Evolutionary conservation across 129 eudicot species (phyloP).

Genomic region (Artemisia annua): DNA sequence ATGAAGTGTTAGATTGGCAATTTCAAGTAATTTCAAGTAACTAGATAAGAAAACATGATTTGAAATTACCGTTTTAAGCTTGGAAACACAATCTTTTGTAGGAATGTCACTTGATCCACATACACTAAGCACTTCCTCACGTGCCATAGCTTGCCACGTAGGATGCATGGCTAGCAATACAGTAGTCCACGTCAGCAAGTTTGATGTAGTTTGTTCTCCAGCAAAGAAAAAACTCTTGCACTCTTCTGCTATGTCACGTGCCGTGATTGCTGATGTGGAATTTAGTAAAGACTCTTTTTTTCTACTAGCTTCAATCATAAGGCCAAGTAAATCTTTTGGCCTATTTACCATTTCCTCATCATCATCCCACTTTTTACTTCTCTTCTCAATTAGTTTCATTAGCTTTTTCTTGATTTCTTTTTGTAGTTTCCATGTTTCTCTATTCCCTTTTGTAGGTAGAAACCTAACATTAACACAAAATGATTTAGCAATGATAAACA

Average conservation of each 20-base stretch:
- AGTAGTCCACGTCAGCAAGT: slow-evolving; percentile 92
- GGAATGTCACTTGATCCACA: slow-evolving; percentile 86
- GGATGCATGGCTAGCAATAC: slow-evolving; percentile 94
- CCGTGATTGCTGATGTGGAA: slow-evolving; percentile 42
- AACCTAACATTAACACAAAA: slow-evolving; percentile 42
- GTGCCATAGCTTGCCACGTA: slow-evolving; percentile 87
- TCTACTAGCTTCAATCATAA: slow-evolving; percentile 77
- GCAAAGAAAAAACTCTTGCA: slow-evolving; percentile 92
- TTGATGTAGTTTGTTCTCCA: slow-evolving; percentile 89
- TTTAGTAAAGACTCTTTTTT: slow-evolving; percentile 33
- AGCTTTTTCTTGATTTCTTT: slow-evolving; percentile 73
- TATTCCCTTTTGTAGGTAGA: slow-evolving; percentile 76
- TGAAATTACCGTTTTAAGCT: slow-evolving; percentile 70
- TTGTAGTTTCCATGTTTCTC: slow-evolving; percentile 77
- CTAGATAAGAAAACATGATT: slow-evolving; percentile 5
- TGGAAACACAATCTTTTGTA: slow-evolving; percentile 72
- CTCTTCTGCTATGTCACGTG: slow-evolving; percentile 84
- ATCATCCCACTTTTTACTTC: slow-evolving; percentile 50
- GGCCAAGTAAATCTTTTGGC: slow-evolving; percentile 82
- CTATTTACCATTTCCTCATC: slow-evolving; percentile 37
- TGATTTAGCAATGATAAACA: not conserved
- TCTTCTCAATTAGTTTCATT: slow-evolving; percentile 59
- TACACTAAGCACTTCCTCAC: slow-evolving; percentile 82
- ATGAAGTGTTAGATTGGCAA: too few species aligned
- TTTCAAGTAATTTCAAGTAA: too few species aligned